These are phyloP conservation scores for Chrysanthemum seticuspe DNA, from an alignment of 129 eudicot species.

Conservation along the genomic window DNA sequence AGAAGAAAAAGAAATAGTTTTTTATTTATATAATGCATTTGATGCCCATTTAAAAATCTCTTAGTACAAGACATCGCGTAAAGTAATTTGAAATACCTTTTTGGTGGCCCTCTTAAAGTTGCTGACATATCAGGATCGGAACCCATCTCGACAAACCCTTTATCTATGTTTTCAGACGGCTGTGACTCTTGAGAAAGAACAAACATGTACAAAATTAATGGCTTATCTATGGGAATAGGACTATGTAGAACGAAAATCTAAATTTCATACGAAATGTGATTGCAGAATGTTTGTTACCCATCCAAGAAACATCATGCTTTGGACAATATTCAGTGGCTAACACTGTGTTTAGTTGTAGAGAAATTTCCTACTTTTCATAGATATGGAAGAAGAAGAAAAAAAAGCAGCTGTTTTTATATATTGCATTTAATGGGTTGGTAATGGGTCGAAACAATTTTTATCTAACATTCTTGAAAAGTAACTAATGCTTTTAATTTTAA, in stretches of 20 bases:
- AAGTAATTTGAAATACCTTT: conserved; percentile 46
- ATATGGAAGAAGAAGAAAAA: background rate
- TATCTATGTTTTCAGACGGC: conserved; percentile 17
- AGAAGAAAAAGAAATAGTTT: background rate
- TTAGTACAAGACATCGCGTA: conserved; percentile 3
- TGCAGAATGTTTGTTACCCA: conserved; percentile 6
- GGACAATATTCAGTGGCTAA: background rate
- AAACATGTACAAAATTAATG: conserved; percentile 12
- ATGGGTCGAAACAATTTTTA: background rate
- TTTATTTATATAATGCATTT: conserved; percentile 2
- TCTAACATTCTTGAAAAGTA: background rate
- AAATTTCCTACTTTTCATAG: background rate
- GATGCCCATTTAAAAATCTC: background rate
- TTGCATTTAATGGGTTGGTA: too few species aligned
- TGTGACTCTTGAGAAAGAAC: conserved; percentile 29
- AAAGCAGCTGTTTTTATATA: too few species aligned
- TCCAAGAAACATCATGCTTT: conserved; percentile 11
- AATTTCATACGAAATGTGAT: conserved; percentile 5
- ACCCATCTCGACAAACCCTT: conserved; percentile 4
- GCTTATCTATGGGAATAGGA: background rate
- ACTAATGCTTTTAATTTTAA: background rate
- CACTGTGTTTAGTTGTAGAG: too few species aligned
- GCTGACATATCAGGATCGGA: conserved; percentile 23
- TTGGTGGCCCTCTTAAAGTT: conserved; percentile 64
- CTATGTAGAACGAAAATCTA: background rate